These are phyloP conservation scores for Leccinum imitatum DNA, from an alignment of 768 basidiomycete genomes.

Conservation along the genomic window DNA sequence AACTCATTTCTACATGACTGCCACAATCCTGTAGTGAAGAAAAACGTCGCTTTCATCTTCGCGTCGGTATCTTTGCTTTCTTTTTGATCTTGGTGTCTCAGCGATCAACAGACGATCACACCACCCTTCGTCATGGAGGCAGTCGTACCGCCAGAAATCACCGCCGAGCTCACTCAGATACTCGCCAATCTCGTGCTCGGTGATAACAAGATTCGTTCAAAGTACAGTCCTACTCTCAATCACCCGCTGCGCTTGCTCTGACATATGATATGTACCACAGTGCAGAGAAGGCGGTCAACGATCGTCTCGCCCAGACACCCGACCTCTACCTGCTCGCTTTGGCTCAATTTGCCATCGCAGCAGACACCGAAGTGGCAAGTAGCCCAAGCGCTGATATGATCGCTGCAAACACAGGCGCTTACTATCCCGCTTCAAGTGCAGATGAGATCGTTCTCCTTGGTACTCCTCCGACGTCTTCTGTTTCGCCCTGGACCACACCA, in stretches of 20 bases:
- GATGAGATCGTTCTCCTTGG: constrained; percentile 87
- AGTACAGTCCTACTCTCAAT: constrained; percentile 36
- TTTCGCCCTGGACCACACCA: constrained; percentile 56
- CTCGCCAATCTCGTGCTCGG: constrained; percentile 82
- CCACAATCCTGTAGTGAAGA: too few relatives aligned
- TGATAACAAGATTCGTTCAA: constrained; percentile 78
- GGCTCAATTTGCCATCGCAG: constrained; percentile 73
- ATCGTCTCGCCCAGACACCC: constrained; percentile 72
- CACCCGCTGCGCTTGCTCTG: background rate
- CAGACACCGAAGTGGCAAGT: constrained; percentile 79
- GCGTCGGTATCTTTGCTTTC: too few relatives aligned
- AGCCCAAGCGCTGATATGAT: constrained; percentile 3
- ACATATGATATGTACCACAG: constrained; percentile 32
- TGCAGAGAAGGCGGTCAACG: constrained; percentile 81
- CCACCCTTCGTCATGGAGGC: constrained; percentile 26
- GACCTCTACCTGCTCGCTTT: constrained; percentile 79
- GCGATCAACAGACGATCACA: constrained; percentile 5
- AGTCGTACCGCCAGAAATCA: constrained; percentile 59
- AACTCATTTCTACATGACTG: too few relatives aligned
- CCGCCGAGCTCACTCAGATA: constrained; percentile 76
- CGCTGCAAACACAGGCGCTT: constrained; percentile 1
- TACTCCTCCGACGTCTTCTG: constrained; percentile 74
- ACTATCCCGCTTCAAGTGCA: constrained; percentile 29
- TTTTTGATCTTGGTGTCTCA: background rate
- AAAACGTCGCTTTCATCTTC: too few relatives aligned